Evolutionary conservation across 1,284 basidiomycete genomes (phyloP).

Genomic region (Pterulicium gracile): DNA sequence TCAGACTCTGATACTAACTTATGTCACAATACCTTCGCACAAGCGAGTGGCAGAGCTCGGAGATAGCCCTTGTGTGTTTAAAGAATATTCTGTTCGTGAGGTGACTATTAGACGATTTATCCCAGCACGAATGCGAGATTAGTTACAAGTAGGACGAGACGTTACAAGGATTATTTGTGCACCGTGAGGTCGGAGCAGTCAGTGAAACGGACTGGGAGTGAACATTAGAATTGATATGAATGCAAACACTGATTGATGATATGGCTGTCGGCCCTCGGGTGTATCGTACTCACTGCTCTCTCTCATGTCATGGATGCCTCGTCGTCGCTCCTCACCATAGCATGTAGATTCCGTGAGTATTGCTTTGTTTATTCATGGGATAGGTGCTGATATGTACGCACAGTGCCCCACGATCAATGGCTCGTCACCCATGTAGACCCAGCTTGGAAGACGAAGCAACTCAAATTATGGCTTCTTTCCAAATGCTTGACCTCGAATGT

Average conservation of each 20-base stretch:
- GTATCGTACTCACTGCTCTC: background rate
- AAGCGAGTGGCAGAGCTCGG: slow-evolving; percentile 38
- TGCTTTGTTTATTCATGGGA: background rate
- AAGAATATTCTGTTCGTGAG: slow-evolving; percentile 74
- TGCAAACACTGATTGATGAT: background rate
- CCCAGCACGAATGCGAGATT: slow-evolving; percentile 88
- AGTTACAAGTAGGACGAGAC: slow-evolving; percentile 11
- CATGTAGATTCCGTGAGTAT: slow-evolving; percentile 43
- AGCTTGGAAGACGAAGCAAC: slow-evolving; percentile 43
- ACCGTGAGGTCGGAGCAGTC: background rate
- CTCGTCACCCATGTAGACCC: slow-evolving; percentile 51
- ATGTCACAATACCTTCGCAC: slow-evolving; percentile 80
- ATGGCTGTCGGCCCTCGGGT: background rate
- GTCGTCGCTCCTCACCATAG: slow-evolving; percentile 20
- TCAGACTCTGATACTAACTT: slow-evolving; percentile 82
- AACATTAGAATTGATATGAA: background rate
- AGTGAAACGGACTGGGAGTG: background rate
- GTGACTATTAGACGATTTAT: slow-evolving; percentile 82
- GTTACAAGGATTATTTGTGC: background rate
- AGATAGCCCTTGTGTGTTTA: slow-evolving; percentile 62
- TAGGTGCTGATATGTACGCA: slow-evolving; percentile 5
- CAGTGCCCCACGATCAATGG: slow-evolving; percentile 67
- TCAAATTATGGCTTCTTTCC: slow-evolving; percentile 49
- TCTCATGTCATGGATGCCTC: slow-evolving; percentile 1
- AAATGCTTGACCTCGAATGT: slow-evolving; percentile 32